phyloP scores from a whole-genome alignment of 768 basidiomycete genomes.

The Collybiopsis luxurians region DNA sequence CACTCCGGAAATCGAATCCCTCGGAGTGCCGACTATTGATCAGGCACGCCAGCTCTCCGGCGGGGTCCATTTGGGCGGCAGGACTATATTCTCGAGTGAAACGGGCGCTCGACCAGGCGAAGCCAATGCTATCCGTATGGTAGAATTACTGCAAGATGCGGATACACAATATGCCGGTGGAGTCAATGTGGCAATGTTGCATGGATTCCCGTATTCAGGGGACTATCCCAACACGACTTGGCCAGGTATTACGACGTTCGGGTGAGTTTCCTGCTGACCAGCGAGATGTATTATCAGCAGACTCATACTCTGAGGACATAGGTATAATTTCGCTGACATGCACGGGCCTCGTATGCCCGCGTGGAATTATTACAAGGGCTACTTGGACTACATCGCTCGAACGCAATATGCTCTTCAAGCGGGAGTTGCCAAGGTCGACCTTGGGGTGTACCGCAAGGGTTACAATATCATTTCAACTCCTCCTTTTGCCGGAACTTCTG shows the following conservation, averaged over 20 bases:
- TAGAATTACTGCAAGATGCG: slow-evolving; percentile 11
- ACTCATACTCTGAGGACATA: too few relatives aligned
- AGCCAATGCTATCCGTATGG: slow-evolving; percentile 10
- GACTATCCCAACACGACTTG: slow-evolving; percentile 14
- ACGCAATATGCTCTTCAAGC: slow-evolving; percentile 15
- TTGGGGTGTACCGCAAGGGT: slow-evolving; percentile 13
- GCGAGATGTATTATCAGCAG: too few relatives aligned
- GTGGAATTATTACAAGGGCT: slow-evolving; percentile 14
- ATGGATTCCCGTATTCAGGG: slow-evolving; percentile 16
- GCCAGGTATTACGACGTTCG: slow-evolving; percentile 7
- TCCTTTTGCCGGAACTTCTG: slow-evolving; percentile 11
- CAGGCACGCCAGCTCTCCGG: slow-evolving; percentile 14
- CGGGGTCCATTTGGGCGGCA: slow-evolving; percentile 15
- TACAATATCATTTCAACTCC: slow-evolving; percentile 9
- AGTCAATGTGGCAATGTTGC: slow-evolving; percentile 13
- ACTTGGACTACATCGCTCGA: slow-evolving; percentile 12
- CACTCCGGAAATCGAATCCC: slow-evolving; percentile 15
- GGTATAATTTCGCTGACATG: slow-evolving; percentile 7
- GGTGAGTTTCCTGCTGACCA: not conserved
- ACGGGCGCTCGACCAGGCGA: slow-evolving; percentile 10
- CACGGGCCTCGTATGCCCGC: slow-evolving; percentile 12
- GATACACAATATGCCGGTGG: slow-evolving; percentile 14
- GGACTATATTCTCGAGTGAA: slow-evolving; percentile 11
- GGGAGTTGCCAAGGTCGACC: slow-evolving; percentile 13
- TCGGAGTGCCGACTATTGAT: slow-evolving; percentile 15